Evolutionary conservation across 495 filamentous ascomycete species (phyloP).

Genomic region (Penicillium coffeae): DNA sequence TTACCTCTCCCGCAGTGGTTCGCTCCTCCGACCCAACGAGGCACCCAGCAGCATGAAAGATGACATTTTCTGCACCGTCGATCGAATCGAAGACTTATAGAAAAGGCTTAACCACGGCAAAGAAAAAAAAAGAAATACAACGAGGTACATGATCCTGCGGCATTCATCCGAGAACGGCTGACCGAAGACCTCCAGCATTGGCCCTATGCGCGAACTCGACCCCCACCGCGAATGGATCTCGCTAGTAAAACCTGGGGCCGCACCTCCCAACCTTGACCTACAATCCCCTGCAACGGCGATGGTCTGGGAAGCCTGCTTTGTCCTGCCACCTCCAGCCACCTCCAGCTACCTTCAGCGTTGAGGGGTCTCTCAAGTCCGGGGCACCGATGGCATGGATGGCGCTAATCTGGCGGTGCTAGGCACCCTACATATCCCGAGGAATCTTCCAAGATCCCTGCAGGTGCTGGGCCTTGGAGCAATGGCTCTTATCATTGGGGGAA

Average conservation of each 20-base stretch:
- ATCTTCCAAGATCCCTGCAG: slow-evolving; percentile 25
- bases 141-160: slow-evolving; percentile 4
- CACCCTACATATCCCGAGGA: slow-evolving; percentile 10
- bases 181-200: slow-evolving; percentile 11
- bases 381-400: background rate
- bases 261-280: slow-evolving; percentile 14
- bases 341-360: too few species aligned
- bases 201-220: slow-evolving; percentile 18
- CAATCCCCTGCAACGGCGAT: too few species aligned
- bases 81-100: background rate
- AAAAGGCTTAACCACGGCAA: background rate
- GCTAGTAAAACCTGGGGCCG: slow-evolving; percentile 33
- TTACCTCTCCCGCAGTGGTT: background rate
- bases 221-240: slow-evolving; percentile 27
- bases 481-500: slow-evolving; percentile 2
- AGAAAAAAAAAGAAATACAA: slow-evolving; percentile 1
- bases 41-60: background rate
- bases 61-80: slow-evolving; percentile 3
- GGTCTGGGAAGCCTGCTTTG: too few species aligned
- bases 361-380: background rate
- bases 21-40: slow-evolving; percentile 8
- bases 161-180: background rate
- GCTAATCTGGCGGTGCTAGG: slow-evolving; percentile 9
- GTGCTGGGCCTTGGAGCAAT: background rate
- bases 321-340: too few species aligned